phyloP scores from a whole-genome alignment of 371 early-diverging fungal genomes.

The Rhizopus stolonifer region DNA sequence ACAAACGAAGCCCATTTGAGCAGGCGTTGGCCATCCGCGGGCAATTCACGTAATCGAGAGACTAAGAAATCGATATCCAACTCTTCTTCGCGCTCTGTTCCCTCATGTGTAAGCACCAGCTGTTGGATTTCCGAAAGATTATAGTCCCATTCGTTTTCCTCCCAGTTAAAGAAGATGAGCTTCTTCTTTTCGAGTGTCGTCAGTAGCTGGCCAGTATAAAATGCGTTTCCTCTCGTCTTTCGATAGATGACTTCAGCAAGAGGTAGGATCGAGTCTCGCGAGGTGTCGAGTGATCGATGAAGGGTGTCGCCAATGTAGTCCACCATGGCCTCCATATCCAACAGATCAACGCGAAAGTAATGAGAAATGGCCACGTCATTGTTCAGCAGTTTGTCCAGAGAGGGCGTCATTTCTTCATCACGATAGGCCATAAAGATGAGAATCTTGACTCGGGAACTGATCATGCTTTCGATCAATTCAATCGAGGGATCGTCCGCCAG shows the following conservation, averaged over 20 bases:
- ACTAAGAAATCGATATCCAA: slow-evolving; percentile 39
- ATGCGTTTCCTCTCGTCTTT: slow-evolving; percentile 43
- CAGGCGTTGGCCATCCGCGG: slow-evolving; percentile 33
- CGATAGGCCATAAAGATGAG: slow-evolving; percentile 37
- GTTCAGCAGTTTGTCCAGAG: slow-evolving; percentile 22
- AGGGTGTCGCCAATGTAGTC: slow-evolving; percentile 41
- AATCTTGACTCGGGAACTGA: slow-evolving; percentile 30
- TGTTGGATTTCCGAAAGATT: slow-evolving; percentile 35
- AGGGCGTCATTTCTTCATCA: slow-evolving; percentile 30
- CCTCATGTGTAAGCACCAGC: slow-evolving; percentile 17
- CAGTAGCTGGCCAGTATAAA: slow-evolving; percentile 41
- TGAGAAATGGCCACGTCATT: slow-evolving; percentile 32
- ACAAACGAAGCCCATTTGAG: slow-evolving; percentile 47
- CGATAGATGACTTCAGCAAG: slow-evolving; percentile 36
- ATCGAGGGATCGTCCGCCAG: slow-evolving; percentile 49
- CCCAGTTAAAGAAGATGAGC: slow-evolving; percentile 49
- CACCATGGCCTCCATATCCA: slow-evolving; percentile 36
- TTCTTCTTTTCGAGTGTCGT: slow-evolving; percentile 41
- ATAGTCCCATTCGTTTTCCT: slow-evolving; percentile 47
- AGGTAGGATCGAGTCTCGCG: slow-evolving; percentile 28
- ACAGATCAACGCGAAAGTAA: slow-evolving; percentile 24
- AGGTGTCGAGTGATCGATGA: slow-evolving; percentile 24
- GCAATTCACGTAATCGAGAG: slow-evolving; percentile 33
- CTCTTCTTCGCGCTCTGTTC: slow-evolving; percentile 20
- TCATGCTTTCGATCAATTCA: slow-evolving; percentile 38